Conservation (phyloP, 2,329 filamentous ascomycete species). For the Beauveria rudraprayagi region DNA sequence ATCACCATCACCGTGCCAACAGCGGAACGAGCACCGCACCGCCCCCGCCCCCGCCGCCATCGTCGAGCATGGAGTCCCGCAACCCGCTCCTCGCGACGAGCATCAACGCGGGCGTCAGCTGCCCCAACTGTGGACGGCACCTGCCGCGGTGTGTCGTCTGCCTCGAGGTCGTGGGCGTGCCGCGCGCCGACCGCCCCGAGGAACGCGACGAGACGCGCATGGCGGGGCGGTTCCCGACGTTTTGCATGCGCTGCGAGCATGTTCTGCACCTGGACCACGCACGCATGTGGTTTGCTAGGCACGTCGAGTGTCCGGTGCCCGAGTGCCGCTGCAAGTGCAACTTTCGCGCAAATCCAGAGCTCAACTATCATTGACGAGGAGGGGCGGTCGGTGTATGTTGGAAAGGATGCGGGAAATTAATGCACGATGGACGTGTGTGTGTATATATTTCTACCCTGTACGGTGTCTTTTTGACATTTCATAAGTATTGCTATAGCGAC, state of each 20-base stretch:
- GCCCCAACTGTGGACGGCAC: conserved; percentile 58
- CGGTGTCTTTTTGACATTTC: too few relatives aligned
- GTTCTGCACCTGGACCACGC: conserved; percentile 61
- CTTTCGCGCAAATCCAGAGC: conserved; percentile 50
- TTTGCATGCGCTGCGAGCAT: conserved; percentile 61
- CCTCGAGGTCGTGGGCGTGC: conserved; percentile 57
- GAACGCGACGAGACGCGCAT: conserved; percentile 39
- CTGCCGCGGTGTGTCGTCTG: conserved; percentile 61
- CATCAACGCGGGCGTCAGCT: conserved; percentile 54
- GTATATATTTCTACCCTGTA: too few relatives aligned
- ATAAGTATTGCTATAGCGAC: too few relatives aligned
- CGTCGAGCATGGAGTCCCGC: conserved; percentile 28
- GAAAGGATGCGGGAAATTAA: too few relatives aligned
- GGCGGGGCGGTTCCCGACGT: conserved; percentile 56
- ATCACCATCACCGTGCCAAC: conserved; percentile 7
- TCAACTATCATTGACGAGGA: conserved; percentile 38
- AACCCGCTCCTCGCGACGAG: conserved; percentile 52
- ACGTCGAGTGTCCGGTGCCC: conserved; percentile 59
- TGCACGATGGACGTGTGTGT: too few relatives aligned
- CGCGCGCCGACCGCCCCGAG: conserved; percentile 51
- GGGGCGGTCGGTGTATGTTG: too few relatives aligned
- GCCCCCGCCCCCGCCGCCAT: conserved; percentile 12
- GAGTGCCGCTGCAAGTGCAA: conserved; percentile 61
- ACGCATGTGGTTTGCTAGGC: conserved; percentile 56
- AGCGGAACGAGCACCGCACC: conserved; percentile 8